A percentile compares a stretch with the other conserved stretches of the same genome.
Evolutionary conservation across 1,284 basidiomycete species (phyloP).

Genomic region (Ustilago trichophora): DNA sequence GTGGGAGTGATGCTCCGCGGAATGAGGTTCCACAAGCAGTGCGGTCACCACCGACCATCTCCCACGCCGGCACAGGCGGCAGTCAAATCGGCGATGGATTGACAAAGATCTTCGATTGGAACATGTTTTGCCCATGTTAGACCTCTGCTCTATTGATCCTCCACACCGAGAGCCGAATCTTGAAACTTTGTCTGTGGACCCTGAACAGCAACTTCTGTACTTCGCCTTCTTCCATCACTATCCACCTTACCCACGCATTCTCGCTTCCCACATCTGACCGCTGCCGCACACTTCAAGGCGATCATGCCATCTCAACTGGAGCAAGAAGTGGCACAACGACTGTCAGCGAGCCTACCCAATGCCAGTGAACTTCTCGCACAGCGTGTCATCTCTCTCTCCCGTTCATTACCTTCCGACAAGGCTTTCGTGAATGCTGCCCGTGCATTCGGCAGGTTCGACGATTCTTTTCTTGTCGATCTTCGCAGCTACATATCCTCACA

Average conservation of each 20-base stretch:
- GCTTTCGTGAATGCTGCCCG: constrained; percentile 73
- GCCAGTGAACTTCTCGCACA: constrained; percentile 58
- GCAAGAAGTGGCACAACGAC: constrained; percentile 35
- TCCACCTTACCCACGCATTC: neutral
- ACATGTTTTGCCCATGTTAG: too few species aligned
- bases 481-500: constrained; percentile 39
- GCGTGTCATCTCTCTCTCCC: constrained; percentile 54
- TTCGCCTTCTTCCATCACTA: neutral
- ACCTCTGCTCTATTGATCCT: neutral
- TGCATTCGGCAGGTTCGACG: constrained; percentile 85
- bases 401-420: constrained; percentile 43
- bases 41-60: neutral
- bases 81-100: too few species aligned
- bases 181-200: constrained; percentile 2
- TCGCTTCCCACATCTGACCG: neutral
- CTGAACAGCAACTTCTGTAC: constrained; percentile 11
- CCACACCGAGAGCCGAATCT: constrained; percentile 19
- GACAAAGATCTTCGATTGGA: too few species aligned
- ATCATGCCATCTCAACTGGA: constrained; percentile 26
- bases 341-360: constrained; percentile 27
- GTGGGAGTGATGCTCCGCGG: too few species aligned
- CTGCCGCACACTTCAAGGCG: neutral
- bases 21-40: neutral
- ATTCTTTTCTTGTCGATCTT: constrained; percentile 72
- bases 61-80: too few species aligned